Conservation (phyloP, 164 flowering plant species). For the Dillenia turbinata region DNA sequence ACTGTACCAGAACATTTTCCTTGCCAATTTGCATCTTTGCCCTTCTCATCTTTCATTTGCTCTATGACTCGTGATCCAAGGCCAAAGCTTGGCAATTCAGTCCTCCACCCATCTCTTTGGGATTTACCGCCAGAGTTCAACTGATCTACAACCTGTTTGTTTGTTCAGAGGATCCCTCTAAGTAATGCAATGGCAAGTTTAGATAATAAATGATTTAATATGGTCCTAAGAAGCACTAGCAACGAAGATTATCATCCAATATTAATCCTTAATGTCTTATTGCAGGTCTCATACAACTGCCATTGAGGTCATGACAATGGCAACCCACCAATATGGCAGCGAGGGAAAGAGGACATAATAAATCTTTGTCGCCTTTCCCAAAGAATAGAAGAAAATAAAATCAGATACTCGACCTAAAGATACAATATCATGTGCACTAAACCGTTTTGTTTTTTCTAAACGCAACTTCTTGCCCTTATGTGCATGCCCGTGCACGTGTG, state of each 20-base stretch:
- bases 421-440: too few species aligned
- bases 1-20: slow-evolving; percentile 99
- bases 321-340: neutral
- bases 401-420: too few species aligned
- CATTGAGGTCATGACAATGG: neutral
- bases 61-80: slow-evolving; percentile 59
- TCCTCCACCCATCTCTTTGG: slow-evolving; percentile 68
- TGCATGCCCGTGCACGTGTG: too few species aligned
- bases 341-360: too few species aligned
- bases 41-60: slow-evolving; percentile 59
- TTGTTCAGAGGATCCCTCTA: too few species aligned
- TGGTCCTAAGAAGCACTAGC: neutral
- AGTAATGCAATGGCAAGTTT: neutral
- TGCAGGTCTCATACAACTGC: neutral
- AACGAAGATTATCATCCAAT: too few species aligned
- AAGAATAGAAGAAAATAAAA: too few species aligned
- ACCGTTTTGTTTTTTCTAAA: too few species aligned
- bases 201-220: neutral
- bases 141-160: slow-evolving; percentile 72
- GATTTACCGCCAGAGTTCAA: slow-evolving; percentile 69
- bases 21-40: slow-evolving; percentile 77
- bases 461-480: too few species aligned
- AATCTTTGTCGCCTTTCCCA: too few species aligned
- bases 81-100: slow-evolving; percentile 65
- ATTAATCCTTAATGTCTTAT: too few species aligned